Evolutionary conservation across 2,329 filamentous ascomycete species (phyloP), one percentile per base, ranked within the genome.

Genomic region (Pseudogymnoascus sp.): DNA sequence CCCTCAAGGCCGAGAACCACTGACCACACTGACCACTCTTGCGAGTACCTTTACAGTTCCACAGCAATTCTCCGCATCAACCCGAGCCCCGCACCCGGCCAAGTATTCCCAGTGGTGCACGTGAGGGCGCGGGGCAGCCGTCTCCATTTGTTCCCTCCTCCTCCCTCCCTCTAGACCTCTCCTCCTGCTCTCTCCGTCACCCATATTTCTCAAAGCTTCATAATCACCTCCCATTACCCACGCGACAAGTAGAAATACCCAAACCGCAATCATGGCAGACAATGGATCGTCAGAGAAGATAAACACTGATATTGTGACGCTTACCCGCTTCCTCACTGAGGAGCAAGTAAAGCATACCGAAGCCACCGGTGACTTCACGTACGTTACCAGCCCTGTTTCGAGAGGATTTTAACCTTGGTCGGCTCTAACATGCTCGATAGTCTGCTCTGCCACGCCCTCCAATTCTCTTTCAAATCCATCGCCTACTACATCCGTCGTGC

Each of bases 381-480:
- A 83, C 65, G 89, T 78, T 16, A 16, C 45, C 62, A 61, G 7
- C 33, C 7, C 8, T 29, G 16, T 2, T 38, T 23, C 23, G 43
- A 11, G 38, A 21, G 39, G 19, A 33, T 41, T 63, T 3, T 39
- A 59, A 31, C 8, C 12, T 33, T 14, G 31, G 43, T 19, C 23
- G 10, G 26, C 45, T 38, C 64, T 67, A 63, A 68, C 21, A 62
- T 62, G 16, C 3, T 33, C 6, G 37, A 61, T 71, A 97, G 92
- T 71, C 84, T 99, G 61, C 86, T 99, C 64, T 97, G 92, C 83
- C 94, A 99, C 76, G 92, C 94, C 65, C 89, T 99, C 64, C 94
- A 97, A 78, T 99, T 97, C 82, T 93, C 94, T 68, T 99, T 99
- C 88, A 99, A 99, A 82, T 96, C 91, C 68, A 99, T 99, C 76